phyloP scores from a whole-genome alignment of 257 asterid genomes.

The Paraleonurus japonicus region DNA sequence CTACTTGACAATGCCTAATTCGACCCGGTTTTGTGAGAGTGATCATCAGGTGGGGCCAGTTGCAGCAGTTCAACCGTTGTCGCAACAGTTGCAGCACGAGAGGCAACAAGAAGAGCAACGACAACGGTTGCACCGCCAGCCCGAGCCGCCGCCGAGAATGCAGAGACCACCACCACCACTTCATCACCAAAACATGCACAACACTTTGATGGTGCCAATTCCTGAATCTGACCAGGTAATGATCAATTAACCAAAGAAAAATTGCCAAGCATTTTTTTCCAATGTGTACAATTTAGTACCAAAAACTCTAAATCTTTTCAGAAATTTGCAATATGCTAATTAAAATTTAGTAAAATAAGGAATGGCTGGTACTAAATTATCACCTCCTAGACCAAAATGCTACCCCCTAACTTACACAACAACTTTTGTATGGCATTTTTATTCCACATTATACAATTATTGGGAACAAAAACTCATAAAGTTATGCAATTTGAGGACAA shows the following conservation, averaged over 20 bases:
- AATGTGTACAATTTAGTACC: too few species aligned
- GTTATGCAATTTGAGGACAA: too few species aligned
- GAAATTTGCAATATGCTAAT: too few species aligned
- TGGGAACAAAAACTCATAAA: too few species aligned
- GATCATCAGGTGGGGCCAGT: constrained; percentile 13
- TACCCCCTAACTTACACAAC: too few species aligned
- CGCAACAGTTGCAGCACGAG: constrained; percentile 64
- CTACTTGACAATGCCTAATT: constrained; percentile 45
- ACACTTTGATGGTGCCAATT: constrained; percentile 51
- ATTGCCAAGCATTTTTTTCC: too few species aligned
- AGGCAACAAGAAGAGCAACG: constrained; percentile 53
- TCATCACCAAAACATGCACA: constrained; percentile 43
- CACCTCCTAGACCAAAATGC: too few species aligned
- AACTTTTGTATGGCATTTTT: too few species aligned
- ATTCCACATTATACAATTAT: too few species aligned
- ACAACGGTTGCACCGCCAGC: constrained; percentile 15
- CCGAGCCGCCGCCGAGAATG: constrained; percentile 22
- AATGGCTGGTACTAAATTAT: too few species aligned
- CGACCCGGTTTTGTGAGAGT: constrained; percentile 35
- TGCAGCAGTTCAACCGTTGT: constrained; percentile 37
- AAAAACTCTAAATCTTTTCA: too few species aligned
- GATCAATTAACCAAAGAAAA: background rate
- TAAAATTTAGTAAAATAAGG: too few species aligned
- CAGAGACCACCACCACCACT: constrained; percentile 21
- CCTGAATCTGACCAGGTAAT: constrained; percentile 63